These are phyloP conservation scores for Cryphonectria nitschkei DNA, from an alignment of 2,329 filamentous ascomycete genomes.

Conservation along the genomic window DNA sequence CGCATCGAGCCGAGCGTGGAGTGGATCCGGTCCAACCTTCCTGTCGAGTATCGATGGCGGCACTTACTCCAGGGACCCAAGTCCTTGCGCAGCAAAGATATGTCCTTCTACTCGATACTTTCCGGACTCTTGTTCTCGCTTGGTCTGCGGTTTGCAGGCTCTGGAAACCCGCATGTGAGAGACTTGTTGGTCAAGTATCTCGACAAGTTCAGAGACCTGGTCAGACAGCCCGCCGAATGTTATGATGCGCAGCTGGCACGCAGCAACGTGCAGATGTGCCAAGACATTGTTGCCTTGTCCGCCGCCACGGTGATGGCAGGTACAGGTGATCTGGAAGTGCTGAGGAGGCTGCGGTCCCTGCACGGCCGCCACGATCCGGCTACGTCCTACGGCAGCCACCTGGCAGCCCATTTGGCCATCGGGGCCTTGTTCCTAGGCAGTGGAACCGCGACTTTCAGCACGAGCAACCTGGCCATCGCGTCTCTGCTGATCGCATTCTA, in stretches of 20 bases:
- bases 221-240: slow-evolving; percentile 57
- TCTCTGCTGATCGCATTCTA: slow-evolving; percentile 91
- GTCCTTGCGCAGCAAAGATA: slow-evolving; percentile 75
- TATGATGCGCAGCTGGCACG: slow-evolving; percentile 87
- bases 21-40: slow-evolving; percentile 79
- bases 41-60: slow-evolving; percentile 66
- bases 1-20: slow-evolving; percentile 71
- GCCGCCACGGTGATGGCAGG: slow-evolving; percentile 92
- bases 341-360: slow-evolving; percentile 82
- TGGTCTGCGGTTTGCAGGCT: slow-evolving; percentile 75
- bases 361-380: slow-evolving; percentile 85
- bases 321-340: slow-evolving; percentile 83
- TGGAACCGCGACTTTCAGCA: slow-evolving; percentile 89
- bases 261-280: slow-evolving; percentile 85
- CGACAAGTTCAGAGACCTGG: slow-evolving; percentile 82
- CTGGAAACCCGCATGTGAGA: slow-evolving; percentile 69
- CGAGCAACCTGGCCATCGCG: slow-evolving; percentile 83
- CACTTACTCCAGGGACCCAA: slow-evolving; percentile 63
- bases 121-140: slow-evolving; percentile 85
- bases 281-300: slow-evolving; percentile 83
- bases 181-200: slow-evolving; percentile 84
- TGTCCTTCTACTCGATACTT: slow-evolving; percentile 91
- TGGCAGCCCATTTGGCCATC: slow-evolving; percentile 90
- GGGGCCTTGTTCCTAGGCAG: slow-evolving; percentile 90
- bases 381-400: slow-evolving; percentile 89